phyloP scores from a whole-genome alignment of 306 rosid genomes.

The Lagenaria siceraria region DNA sequence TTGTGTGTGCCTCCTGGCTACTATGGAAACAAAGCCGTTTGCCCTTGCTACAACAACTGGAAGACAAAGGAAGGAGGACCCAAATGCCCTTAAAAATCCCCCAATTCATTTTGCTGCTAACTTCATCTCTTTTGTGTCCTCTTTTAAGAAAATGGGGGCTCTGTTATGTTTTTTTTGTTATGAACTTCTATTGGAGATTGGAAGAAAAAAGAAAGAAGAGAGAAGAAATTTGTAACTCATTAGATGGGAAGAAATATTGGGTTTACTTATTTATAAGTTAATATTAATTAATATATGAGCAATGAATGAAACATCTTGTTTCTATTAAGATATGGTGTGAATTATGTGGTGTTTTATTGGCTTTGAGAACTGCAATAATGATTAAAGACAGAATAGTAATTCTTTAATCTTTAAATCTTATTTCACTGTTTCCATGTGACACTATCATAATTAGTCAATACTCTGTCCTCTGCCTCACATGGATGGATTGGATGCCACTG shows the following conservation, averaged over 20 bases:
- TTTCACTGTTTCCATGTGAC: background rate
- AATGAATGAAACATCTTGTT: background rate
- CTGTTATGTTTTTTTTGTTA: background rate
- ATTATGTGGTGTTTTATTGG: background rate
- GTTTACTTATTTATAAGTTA: background rate
- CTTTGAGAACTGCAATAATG: background rate
- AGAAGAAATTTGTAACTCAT: background rate
- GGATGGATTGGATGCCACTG: background rate
- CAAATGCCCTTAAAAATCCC: constrained; percentile 50
- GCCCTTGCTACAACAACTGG: constrained; percentile 97
- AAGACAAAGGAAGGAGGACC: constrained; percentile 88
- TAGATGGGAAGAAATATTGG: background rate
- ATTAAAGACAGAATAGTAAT: background rate
- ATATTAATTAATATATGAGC: background rate
- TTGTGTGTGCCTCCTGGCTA: constrained; percentile 85
- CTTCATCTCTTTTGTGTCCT: background rate
- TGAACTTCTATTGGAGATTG: background rate
- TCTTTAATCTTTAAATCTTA: background rate
- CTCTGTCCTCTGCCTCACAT: background rate
- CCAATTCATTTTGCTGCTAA: background rate
- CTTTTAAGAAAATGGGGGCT: background rate
- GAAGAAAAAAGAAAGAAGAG: background rate
- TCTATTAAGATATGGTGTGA: background rate
- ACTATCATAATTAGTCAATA: background rate
- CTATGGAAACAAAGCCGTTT: constrained; percentile 72